Evolutionary conservation across 1,284 basidiomycete species (phyloP), one percentile per base, ranked within the genome.

Genomic region (Naganishia sp.): DNA sequence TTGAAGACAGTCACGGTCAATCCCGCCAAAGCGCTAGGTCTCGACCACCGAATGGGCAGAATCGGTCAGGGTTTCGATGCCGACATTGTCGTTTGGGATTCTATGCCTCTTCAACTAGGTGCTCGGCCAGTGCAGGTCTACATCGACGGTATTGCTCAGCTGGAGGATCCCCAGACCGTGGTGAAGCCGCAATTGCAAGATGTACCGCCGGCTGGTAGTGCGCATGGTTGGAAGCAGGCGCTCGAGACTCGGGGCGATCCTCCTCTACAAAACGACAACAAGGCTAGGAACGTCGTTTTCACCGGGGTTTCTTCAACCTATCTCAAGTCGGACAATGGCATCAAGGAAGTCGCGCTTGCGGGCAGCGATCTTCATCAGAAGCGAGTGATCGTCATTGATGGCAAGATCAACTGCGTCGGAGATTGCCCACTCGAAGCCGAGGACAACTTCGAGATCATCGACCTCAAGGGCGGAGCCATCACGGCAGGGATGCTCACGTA

Each of bases 71-170:
- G 90, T 18, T 82, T 78, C 68, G 81, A 78, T 68, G 78, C 79
- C 44, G 77, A 94, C 76, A 71, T 94, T n/a, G 90, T 93, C 18
- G 82, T 94, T 4, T 94, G 92, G 92, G 90, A 94, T 71, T 88
- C 86, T 25, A 91, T 92, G 77, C 92, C 92, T 0, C 83, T 94
- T 33, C 80, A 86, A 0, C 82, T 93, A 3, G 82, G 82, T n/a
- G 82, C 83, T 0, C 84, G 83, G 0, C 84, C 84, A 0, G 77
- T 79, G 31, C 82, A 84, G 69, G 83, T 83, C 82, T 72, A 90
- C 84, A 72, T 92, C 85, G 73, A 85, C 79, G 84, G 83, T 25
- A 81, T 83, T 45, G 70, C 79, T 0, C 83, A 85, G 70, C 74
- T 79, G 55, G 71, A 78, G 60, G 60, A 71, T 3, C 75, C 79